Evolutionary conservation across 306 rosid species (phyloP).

Genomic region (Biancaea sappan): DNA sequence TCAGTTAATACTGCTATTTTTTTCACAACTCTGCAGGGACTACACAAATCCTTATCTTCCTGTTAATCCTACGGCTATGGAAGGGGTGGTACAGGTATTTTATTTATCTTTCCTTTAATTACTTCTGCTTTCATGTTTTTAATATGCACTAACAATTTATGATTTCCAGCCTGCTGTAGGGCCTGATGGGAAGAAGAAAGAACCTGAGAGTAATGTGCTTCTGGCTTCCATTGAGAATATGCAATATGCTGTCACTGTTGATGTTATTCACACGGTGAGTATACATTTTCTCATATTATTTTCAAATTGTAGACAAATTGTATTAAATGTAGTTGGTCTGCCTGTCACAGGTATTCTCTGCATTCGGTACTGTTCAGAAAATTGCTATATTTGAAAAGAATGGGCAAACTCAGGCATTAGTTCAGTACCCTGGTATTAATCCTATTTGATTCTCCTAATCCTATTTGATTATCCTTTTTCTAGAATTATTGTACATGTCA

Average conservation of each 20-base stretch:
- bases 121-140: slow-evolving; percentile 9
- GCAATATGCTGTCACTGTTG: slow-evolving; percentile 97
- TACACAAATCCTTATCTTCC: slow-evolving; percentile 95
- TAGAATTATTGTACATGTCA: not conserved
- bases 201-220: slow-evolving; percentile 87
- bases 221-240: slow-evolving; percentile 94
- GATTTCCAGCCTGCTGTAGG: slow-evolving; percentile 69
- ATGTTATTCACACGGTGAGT: slow-evolving; percentile 82
- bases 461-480: slow-evolving; percentile 22
- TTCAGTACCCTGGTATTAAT: slow-evolving; percentile 77
- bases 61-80: slow-evolving; percentile 91
- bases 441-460: slow-evolving; percentile 22
- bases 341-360: slow-evolving; percentile 71
- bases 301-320: slow-evolving; percentile 23
- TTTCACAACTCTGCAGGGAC: slow-evolving; percentile 62
- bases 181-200: slow-evolving; percentile 89
- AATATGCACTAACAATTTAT: slow-evolving; percentile 37
- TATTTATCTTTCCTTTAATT: slow-evolving; percentile 10
- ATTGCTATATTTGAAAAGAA: slow-evolving; percentile 90
- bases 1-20: slow-evolving; percentile 10
- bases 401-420: slow-evolving; percentile 82
- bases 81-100: slow-evolving; percentile 74
- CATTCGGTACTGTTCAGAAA: slow-evolving; percentile 77
- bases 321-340: slow-evolving; percentile 18
- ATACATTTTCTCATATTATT: not conserved